Percentiles rank a stretch among this genome's conserved stretches.
phyloP scores from a whole-genome alignment of 345 rosid genomes.

The Rubroshorea leprosula region DNA sequence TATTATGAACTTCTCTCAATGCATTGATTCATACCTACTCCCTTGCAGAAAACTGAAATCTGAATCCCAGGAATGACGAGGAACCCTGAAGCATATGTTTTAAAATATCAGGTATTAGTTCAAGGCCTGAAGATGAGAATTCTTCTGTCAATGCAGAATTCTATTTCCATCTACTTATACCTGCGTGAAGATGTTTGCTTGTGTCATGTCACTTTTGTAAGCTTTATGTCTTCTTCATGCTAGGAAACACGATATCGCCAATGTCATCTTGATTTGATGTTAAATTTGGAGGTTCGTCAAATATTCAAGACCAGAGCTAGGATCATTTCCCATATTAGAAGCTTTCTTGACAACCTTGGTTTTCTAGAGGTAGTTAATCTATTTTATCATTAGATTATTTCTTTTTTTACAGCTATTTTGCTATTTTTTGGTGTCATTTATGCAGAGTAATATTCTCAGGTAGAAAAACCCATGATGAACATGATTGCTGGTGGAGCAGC shows the following conservation, averaged over 20 bases:
- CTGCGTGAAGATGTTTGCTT: too few species aligned
- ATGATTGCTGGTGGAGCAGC: slow-evolving; percentile 99
- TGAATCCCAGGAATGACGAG: slow-evolving; percentile 71
- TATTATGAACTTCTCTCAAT: slow-evolving; percentile 3
- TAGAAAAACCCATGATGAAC: slow-evolving; percentile 98
- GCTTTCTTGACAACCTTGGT: slow-evolving; percentile 59
- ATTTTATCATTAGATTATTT: background rate
- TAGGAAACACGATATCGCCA: too few species aligned
- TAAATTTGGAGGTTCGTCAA: slow-evolving; percentile 69
- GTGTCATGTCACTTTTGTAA: too few species aligned
- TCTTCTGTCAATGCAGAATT: background rate
- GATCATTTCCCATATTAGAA: slow-evolving; percentile 50
- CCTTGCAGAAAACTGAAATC: slow-evolving; percentile 51
- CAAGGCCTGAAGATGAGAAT: background rate
- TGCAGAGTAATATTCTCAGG: slow-evolving; percentile 28
- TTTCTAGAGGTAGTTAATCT: slow-evolving; percentile 66
- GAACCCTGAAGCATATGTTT: slow-evolving; percentile 74
- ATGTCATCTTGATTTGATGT: slow-evolving; percentile 49
- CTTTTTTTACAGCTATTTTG: background rate
- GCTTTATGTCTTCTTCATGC: too few species aligned
- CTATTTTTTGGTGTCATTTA: background rate
- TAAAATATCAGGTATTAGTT: slow-evolving; percentile 81
- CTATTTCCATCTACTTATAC: background rate
- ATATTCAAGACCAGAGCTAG: slow-evolving; percentile 71
- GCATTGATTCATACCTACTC: slow-evolving; percentile 13